phyloP scores from a whole-genome alignment of 805 yeast genomes.

The Ogataea angusta region DNA sequence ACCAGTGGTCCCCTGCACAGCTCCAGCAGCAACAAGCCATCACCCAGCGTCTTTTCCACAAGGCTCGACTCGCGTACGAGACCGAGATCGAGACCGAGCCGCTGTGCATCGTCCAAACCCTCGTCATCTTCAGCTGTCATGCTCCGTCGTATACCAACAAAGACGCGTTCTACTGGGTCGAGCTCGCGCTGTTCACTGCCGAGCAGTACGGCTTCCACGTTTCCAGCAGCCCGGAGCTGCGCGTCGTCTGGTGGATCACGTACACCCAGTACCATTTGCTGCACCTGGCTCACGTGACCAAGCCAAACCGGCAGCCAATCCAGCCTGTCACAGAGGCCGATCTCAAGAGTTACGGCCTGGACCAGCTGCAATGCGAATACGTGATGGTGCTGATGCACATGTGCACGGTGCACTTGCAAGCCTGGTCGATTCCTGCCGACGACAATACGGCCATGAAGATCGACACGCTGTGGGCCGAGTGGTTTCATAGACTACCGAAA shows the following conservation, averaged over 20 bases:
- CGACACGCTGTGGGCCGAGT: slow-evolving; percentile 68
- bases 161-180: slow-evolving; percentile 67
- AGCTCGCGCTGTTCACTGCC: slow-evolving; percentile 66
- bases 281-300: slow-evolving; percentile 2
- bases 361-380: slow-evolving; percentile 10
- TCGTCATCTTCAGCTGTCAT: slow-evolving; percentile 24
- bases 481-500: slow-evolving; percentile 65
- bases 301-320: slow-evolving; percentile 1
- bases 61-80: slow-evolving; percentile 23
- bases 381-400: slow-evolving; percentile 4
- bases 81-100: slow-evolving; percentile 56
- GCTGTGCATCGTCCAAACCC: slow-evolving; percentile 54
- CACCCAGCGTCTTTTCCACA: slow-evolving; percentile 43
- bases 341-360: slow-evolving; percentile 9
- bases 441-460: slow-evolving; percentile 7
- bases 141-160: slow-evolving; percentile 27
- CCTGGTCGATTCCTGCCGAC: slow-evolving; percentile 4
- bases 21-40: slow-evolving; percentile 29
- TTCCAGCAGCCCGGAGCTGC: slow-evolving; percentile 17
- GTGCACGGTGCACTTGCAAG: slow-evolving; percentile 4
- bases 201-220: slow-evolving; percentile 73
- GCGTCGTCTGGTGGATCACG: slow-evolving; percentile 66
- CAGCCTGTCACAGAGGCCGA: slow-evolving; percentile 5
- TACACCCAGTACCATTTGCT: slow-evolving; percentile 31
- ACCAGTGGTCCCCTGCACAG: slow-evolving; percentile 47